Evolutionary conservation across 106 monocot species (phyloP).

Genomic region (Phalaenopsis equestris): DNA sequence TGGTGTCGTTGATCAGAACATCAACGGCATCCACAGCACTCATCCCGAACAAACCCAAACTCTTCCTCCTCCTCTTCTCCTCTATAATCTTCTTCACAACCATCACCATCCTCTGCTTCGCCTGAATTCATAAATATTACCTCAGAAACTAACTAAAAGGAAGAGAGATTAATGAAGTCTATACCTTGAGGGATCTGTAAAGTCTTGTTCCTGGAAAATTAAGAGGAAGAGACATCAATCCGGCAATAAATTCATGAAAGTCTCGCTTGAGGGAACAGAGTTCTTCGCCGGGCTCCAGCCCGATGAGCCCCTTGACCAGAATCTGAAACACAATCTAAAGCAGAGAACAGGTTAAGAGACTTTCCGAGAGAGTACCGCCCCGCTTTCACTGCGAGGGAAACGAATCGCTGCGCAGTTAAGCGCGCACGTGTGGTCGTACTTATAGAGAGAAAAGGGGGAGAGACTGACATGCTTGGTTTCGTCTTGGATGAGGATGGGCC

Average conservation of each 20-base stretch:
- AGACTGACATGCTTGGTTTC: constrained; percentile 60
- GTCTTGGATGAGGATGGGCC: constrained; percentile 60
- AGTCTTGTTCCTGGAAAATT: constrained; percentile 75
- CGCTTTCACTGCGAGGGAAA: neutral
- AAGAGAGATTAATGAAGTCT: neutral
- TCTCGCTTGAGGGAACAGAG: constrained; percentile 65
- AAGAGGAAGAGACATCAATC: constrained; percentile 80
- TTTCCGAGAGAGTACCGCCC: neutral
- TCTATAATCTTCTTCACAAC: constrained; percentile 48
- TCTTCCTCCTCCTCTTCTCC: constrained; percentile 36
- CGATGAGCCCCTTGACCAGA: constrained; percentile 69
- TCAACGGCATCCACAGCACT: constrained; percentile 50
- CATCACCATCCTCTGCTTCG: constrained; percentile 60
- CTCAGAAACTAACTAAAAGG: too few species aligned
- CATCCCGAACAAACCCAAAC: neutral
- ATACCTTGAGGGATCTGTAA: constrained; percentile 71
- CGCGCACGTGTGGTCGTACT: neutral
- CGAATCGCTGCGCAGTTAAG: neutral
- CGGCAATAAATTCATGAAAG: constrained; percentile 84
- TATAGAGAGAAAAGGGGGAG: neutral
- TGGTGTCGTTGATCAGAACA: constrained; percentile 49
- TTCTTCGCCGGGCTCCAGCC: constrained; percentile 60
- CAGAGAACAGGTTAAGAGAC: neutral
- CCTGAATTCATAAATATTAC: neutral
- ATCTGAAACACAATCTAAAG: constrained; percentile 78